Base-by-base conservation (phyloP, 1,139 yeast species). In the Hansenula lynferdii region DNA sequence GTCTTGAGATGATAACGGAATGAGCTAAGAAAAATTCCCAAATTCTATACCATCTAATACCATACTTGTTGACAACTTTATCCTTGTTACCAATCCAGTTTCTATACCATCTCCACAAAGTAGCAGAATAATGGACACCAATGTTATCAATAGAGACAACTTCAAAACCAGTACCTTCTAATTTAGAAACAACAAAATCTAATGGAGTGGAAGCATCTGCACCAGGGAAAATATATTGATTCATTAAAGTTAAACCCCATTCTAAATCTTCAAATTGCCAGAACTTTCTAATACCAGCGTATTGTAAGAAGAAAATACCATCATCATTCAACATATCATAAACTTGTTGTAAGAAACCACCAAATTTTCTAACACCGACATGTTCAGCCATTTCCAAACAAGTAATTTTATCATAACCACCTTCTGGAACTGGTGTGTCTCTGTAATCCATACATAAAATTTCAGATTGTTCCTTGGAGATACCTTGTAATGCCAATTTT, bases 361-460 rank as follows among this genome's bases (percentile, higher is more conserved):
- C 66, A 52, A 87, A 84, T 60, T 89, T 82, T 65, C 95, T 80
- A 54, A 87, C 83, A 59, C 97, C 97, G 59, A 87, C 96, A 62
- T 87, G 97, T 71, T 87, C 97, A 30, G 95, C 90, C 97, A 87
- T 87, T 70, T 87, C 96, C 61, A 87, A 73, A 67, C 95, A 85
- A 38, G 95, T 83, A 58, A 87, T 87, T 64, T 87, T 86, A 69
- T 87, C 80, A 65, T 87, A 87, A 62, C 77, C 74, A 43, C 86
- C 87, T 32, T 62, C 60, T 27, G 94, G 84, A 42, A 76, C 70
- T 41, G 96, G 96, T 36, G 95, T 75, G 59, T 87, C 96, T 66
- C 97, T 83, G 71, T 89, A 87, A 64, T 87, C 96, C 61, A 80
- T 71, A 67, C 96, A 86, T 41, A 83, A 75, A 52, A 87, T 83